Conservation (phyloP, 2,329 filamentous ascomycete species). For the Exophiala sideris region DNA sequence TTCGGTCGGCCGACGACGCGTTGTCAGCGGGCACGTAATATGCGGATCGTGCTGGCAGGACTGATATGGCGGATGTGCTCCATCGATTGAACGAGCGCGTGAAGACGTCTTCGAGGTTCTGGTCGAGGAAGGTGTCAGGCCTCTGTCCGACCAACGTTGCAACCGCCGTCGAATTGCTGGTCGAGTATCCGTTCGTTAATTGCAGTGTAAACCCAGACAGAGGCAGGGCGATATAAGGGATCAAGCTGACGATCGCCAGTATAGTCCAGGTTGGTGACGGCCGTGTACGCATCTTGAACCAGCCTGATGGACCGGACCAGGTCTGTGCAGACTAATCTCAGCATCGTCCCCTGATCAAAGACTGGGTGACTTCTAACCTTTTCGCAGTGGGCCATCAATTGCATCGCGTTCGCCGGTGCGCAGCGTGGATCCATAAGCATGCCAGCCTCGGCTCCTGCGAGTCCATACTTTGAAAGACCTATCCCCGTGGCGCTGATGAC, state of each 20-base stretch:
- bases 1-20: background rate
- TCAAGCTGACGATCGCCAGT: background rate
- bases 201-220: constrained; percentile 3
- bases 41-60: background rate
- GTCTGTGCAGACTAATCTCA: background rate
- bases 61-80: background rate
- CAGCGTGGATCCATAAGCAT: constrained; percentile 2
- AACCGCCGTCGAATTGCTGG: background rate
- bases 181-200: background rate
- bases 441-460: constrained; percentile 2
- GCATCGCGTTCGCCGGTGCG: constrained; percentile 1
- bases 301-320: constrained; percentile 4
- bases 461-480: constrained; percentile 2
- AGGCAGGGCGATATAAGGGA: background rate
- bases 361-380: background rate
- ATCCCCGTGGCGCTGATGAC: constrained; percentile 1
- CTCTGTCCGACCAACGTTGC: background rate
- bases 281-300: background rate
- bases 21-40: constrained; percentile 5
- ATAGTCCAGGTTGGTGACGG: background rate
- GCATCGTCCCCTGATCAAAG: no score
- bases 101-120: background rate
- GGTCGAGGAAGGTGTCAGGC: background rate
- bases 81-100: constrained; percentile 1
- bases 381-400: constrained; percentile 3